Evolutionary conservation across 805 yeast genomes (phyloP).

Genomic region (Yamadazyma tumulicola): DNA sequence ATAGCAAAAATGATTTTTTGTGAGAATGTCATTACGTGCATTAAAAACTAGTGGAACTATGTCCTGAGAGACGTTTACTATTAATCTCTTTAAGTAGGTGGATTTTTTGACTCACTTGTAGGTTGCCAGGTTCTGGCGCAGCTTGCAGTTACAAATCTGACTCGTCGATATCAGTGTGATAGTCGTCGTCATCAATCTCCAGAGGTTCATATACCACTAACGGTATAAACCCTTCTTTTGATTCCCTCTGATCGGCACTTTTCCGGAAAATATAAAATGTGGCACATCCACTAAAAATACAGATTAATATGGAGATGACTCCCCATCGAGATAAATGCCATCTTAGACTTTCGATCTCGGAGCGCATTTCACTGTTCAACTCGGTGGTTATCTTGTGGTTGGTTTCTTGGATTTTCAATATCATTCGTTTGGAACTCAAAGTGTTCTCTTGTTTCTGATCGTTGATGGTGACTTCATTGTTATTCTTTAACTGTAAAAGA

Average conservation of each 20-base stretch:
- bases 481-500: conserved; percentile 59
- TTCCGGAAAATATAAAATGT: conserved; percentile 49
- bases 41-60: neutral
- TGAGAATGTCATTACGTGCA: neutral
- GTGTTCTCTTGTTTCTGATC: conserved; percentile 87
- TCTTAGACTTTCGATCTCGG: conserved; percentile 82
- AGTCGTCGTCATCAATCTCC: conserved; percentile 50
- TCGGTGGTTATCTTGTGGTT: conserved; percentile 82
- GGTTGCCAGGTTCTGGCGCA: too few species aligned
- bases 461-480: conserved; percentile 76
- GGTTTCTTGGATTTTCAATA: conserved; percentile 72
- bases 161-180: conserved; percentile 52
- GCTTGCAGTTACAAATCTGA: conserved; percentile 11
- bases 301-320: conserved; percentile 64
- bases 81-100: neutral
- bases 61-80: neutral
- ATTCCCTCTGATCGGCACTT: conserved; percentile 15
- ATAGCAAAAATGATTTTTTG: neutral
- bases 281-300: conserved; percentile 52
- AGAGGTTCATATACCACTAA: conserved; percentile 44
- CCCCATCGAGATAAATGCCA: conserved; percentile 95
- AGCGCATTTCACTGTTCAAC: conserved; percentile 73
- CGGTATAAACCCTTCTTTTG: conserved; percentile 36
- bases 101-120: too few species aligned
- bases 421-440: conserved; percentile 62